Base-by-base conservation (phyloP, 164 flowering plant genomes). In the Malania oleifera region DNA sequence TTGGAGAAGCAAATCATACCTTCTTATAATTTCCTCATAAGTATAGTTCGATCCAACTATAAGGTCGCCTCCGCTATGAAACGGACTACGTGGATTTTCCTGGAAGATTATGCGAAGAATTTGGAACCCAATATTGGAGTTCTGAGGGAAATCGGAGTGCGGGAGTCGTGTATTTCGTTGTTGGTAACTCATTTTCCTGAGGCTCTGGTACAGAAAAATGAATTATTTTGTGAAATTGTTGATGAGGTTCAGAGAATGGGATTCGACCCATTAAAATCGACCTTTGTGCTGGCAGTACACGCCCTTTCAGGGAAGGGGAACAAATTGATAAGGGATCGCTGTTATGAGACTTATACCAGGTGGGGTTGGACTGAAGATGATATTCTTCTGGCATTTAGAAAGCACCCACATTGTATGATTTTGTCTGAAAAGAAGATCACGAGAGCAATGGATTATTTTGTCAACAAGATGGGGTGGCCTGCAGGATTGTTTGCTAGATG, bases 331-430 rank as follows among this genome's bases (percentile, higher is more conserved):
- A 4, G 20, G 11, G 55, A n/a, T n/a, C n/a, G n/a, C n/a, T 51
- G 28, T 15, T 31, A 2, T n/a, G 59, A 52, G 1, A 23, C 39
- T 8, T 59, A 34, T 29, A 59, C 22, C 45, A 55, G 23, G 17
- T 71, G 52, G 28, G 71, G 75, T 18, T 67, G 67, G 71, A 47
- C 71, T 5, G 66, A 67, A 20, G 62, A 65, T 22, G 69, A 64
- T 1, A 12, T 64, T 18, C 3, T 1, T 0, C 1, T 11, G 17
- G 73, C 70, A 0, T 61, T 68, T 43, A 18, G 11, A 15, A 48
- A 18, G 49, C 12, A 28, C 7, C 70, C 73, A 0, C 0, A 13
- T 0, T 48, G 37, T 19, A 61, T 73, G 76, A 8, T 2, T 2
- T 5, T 35, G 8, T 73, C 76, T 0, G 55, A 48, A 51, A 15